Evolutionary conservation across 2,329 filamentous ascomycete genomes (phyloP).

Genomic region (Paecilomyces sp.): DNA sequence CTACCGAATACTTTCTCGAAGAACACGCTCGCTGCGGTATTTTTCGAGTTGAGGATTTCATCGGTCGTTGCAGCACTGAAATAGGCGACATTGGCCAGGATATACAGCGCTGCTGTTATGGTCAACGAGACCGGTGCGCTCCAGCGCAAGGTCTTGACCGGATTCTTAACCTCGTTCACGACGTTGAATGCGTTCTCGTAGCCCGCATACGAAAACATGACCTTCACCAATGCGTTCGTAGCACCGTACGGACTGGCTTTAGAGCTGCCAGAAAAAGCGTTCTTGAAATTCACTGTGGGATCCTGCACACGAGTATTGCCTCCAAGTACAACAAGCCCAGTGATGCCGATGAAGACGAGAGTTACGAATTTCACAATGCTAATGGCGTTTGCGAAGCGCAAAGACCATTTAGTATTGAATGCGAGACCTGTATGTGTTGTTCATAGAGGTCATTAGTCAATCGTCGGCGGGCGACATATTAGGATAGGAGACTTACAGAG

Average conservation of each 20-base stretch:
- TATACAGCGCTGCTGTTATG: constrained; percentile 49
- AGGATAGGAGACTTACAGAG: constrained; percentile 38
- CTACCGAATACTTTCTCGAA: constrained; percentile 53
- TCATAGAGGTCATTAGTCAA: neutral
- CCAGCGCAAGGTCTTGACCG: constrained; percentile 48
- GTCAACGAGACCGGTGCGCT: constrained; percentile 45
- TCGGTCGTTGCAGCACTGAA: constrained; percentile 51
- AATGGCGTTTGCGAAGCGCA: constrained; percentile 50
- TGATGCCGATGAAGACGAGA: constrained; percentile 55
- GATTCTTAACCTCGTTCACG: constrained; percentile 56
- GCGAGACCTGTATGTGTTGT: constrained; percentile 30
- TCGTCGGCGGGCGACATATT: neutral
- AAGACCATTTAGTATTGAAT: constrained; percentile 52
- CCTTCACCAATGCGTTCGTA: constrained; percentile 51
- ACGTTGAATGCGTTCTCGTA: constrained; percentile 57
- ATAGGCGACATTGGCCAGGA: constrained; percentile 55
- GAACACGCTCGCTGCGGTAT: constrained; percentile 52
- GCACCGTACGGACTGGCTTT: constrained; percentile 40
- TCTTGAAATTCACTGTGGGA: constrained; percentile 47
- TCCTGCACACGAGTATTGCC: constrained; percentile 46
- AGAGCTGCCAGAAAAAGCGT: constrained; percentile 47
- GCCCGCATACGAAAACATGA: constrained; percentile 53
- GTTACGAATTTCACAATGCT: constrained; percentile 55
- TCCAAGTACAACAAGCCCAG: constrained; percentile 56
- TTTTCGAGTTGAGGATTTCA: constrained; percentile 46